These are phyloP conservation scores for Sphaerostilbella broomeana DNA, from an alignment of 2,329 filamentous ascomycete species.

Conservation along the genomic window DNA sequence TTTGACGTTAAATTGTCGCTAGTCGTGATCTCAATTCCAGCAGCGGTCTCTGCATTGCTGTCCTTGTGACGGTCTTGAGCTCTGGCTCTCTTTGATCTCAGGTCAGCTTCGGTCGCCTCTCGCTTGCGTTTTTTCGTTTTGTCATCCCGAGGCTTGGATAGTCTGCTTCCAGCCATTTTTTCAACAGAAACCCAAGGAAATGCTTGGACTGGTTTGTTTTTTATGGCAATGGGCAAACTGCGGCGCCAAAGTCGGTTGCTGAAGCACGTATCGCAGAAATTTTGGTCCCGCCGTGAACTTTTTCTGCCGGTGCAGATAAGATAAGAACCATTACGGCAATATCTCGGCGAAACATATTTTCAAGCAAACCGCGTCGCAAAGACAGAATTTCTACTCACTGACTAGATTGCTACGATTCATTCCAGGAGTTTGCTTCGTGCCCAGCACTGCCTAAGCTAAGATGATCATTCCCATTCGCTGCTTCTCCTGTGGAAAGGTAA, in stretches of 20 bases:
- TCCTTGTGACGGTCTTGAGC: constrained; percentile 22
- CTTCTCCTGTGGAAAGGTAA: constrained; percentile 98
- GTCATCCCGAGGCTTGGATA: constrained; percentile 28
- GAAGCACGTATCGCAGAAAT: constrained; percentile 25
- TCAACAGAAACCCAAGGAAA: constrained; percentile 1
- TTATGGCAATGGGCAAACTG: constrained; percentile 7
- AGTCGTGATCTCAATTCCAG: constrained; percentile 1
- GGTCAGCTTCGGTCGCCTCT: constrained; percentile 36
- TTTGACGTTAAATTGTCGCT: neutral
- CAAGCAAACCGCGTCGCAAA: constrained; percentile 5
- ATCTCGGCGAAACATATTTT: constrained; percentile 25
- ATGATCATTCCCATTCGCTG: constrained; percentile 99
- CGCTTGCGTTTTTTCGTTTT: constrained; percentile 42
- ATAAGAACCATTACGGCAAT: constrained; percentile 31
- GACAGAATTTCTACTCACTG: constrained; percentile 14
- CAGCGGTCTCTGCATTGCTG: constrained; percentile 5
- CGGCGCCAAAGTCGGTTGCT: constrained; percentile 13
- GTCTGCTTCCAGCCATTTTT: constrained; percentile 32
- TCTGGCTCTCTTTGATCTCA: constrained; percentile 36
- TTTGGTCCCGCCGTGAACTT: constrained; percentile 36
- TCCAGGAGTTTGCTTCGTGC: constrained; percentile 6
- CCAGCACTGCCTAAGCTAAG: too few species aligned
- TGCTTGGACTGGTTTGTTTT: neutral
- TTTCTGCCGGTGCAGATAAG: constrained; percentile 32
- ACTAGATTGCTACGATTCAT: constrained; percentile 13